Evolutionary conservation across 805 yeast species (phyloP).

Genomic region (Pichia gijzeniarum): DNA sequence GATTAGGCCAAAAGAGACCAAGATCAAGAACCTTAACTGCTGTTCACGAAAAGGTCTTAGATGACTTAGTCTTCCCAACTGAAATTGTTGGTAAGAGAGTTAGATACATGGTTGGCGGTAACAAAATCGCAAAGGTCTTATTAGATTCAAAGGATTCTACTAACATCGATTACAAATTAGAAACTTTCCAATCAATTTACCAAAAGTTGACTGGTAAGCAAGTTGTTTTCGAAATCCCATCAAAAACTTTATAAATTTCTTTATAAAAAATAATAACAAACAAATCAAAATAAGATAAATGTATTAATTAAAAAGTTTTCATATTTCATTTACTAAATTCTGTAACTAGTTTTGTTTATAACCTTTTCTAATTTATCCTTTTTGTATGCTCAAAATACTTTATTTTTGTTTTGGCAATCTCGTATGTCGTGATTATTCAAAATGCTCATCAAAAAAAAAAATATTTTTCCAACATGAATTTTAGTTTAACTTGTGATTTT

Average conservation of each 20-base stretch:
- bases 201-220: slow-evolving; percentile 98
- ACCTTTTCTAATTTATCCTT: no score
- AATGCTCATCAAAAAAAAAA: no score
- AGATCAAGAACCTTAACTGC: slow-evolving; percentile 98
- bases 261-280: slow-evolving; percentile 7
- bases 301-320: no score
- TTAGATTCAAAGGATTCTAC: slow-evolving; percentile 97
- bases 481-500: no score
- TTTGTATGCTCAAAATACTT: no score
- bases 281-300: not conserved
- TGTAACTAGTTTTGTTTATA: no score
- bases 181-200: slow-evolving; percentile 98
- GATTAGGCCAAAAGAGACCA: slow-evolving; percentile 98
- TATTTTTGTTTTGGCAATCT: no score
- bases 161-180: slow-evolving; percentile 96
- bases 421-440: no score
- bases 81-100: slow-evolving; percentile 99
- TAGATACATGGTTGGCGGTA: slow-evolving; percentile 98
- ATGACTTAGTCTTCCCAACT: slow-evolving; percentile 99
- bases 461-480: no score
- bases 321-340: no score
- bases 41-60: slow-evolving; percentile 97
- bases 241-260: slow-evolving; percentile 38
- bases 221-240: slow-evolving; percentile 94
- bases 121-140: slow-evolving; percentile 95